Conservation (phyloP, 2,329 filamentous ascomycete species). For the Fusarium sp. region DNA sequence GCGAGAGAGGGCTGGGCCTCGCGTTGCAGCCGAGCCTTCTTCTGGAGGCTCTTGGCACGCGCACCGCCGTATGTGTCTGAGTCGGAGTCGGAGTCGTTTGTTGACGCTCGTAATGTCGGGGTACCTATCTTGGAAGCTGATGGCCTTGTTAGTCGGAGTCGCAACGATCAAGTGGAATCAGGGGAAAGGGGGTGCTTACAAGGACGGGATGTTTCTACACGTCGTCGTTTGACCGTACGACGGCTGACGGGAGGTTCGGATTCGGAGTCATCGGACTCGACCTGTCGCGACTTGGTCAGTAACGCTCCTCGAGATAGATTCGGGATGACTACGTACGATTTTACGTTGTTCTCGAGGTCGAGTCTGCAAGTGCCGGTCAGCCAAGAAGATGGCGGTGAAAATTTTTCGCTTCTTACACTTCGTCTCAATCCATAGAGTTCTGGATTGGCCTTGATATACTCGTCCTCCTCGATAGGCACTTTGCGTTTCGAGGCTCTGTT, state of each 20-base stretch:
- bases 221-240: constrained; percentile 76
- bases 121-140: constrained; percentile 72
- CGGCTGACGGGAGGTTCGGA: constrained; percentile 72
- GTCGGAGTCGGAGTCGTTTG: constrained; percentile 73
- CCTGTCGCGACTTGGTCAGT: constrained; percentile 48
- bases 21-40: constrained; percentile 81
- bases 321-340: constrained; percentile 58
- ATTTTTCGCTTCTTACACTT: constrained; percentile 75
- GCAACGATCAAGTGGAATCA: neutral
- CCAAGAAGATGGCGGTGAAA: constrained; percentile 46
- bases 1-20: constrained; percentile 75
- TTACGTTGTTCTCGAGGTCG: constrained; percentile 69
- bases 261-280: constrained; percentile 73
- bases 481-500: constrained; percentile 80
- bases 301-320: neutral
- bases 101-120: constrained; percentile 64
- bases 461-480: constrained; percentile 75
- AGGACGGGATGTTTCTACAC: constrained; percentile 72
- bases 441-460: constrained; percentile 90
- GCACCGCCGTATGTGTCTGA: constrained; percentile 85
- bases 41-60: constrained; percentile 74
- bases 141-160: constrained; percentile 27
- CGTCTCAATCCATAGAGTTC: constrained; percentile 93
- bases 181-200: constrained; percentile 59
- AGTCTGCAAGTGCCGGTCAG: constrained; percentile 54